Evolutionary conservation across 805 yeast genomes (phyloP), one percentile per base, ranked within the genome.

Genomic region (Wickerhamiella kurtzmanii): DNA sequence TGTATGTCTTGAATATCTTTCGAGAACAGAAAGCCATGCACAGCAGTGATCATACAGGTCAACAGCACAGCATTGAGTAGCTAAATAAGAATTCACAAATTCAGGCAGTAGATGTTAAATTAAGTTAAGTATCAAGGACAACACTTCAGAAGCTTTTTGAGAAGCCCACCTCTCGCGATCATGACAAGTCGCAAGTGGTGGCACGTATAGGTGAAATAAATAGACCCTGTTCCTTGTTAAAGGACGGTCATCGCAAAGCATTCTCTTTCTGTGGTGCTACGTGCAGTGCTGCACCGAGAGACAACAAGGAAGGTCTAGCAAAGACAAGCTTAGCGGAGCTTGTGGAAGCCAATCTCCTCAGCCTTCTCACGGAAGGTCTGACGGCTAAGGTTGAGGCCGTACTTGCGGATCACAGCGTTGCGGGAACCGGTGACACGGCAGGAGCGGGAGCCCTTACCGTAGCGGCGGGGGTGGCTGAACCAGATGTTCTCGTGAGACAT

Each of bases 401-500:
- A 92, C 80, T 92, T 92, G 86, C 99, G 89, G 81, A 92, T 85
- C 73, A 92, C 84, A 80, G 97, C 97, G 65, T 85, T 73, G 88
- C 89, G 96, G 74, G 97, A 85, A 66, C 95, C 79, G 72, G 95
- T 86, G 79, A 89, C 88, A 75, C 97, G 92, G 80, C 97, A 92
- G 78, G 85, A 92, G 79, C 99, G 95, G 68, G 97, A 84, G 77
- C 99, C 99, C 85, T 92, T 92, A 76, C 98, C 98, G 87, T 79
- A 89, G 76, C 83, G 88, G 85, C 97, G 86, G 81, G 99, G 98
- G 95, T 92, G 98, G 73, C 97, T 88, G 82, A 75, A 92, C 99
- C 99, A 92, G 81, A 89, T 95, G 87, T 86, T 82, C 82, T 86
- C 96, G 96, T 88, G 97, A 82, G 96, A 96, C 97, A 88, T 88